Evolutionary conservation across 2,329 filamentous ascomycete species (phyloP), one percentile per base, ranked within the genome.

Genomic region (Trichoderma citrinoviride): DNA sequence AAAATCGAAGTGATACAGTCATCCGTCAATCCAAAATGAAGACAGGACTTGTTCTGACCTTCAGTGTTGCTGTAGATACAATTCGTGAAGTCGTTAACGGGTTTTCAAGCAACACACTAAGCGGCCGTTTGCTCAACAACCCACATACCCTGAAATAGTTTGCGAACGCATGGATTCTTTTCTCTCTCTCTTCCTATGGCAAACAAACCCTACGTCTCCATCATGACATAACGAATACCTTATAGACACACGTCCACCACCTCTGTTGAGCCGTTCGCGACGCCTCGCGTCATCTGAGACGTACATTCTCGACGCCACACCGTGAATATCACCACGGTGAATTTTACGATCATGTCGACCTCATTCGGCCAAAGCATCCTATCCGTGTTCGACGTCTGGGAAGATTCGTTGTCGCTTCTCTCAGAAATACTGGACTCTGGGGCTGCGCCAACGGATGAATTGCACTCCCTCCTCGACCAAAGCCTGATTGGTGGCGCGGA

Each of bases 401-500:
- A 73, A 41, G 72, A 75, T 7, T 68, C 70, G 50, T 68, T 68
- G 37, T 71, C 73, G 21, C 77, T 76, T 61, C 69, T 79, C 19
- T 68, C 71, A 47, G 68, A 73, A 58, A 60, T 77, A 43, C 65
- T 78, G 43, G 70, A 74, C 27, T 71, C 71, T 5, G 43, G 67
- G 17, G 62, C 60, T 21, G 69, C 71, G n/a, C 67, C 75, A n/a
- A 49, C 29, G 5, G 58, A 67, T 17, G 74, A 79, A 56, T 65
- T 66, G n/a, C 63, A 71, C 61, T 25, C 61, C 41, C 69, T 78
- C 37, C 67, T 75, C 27, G 65, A 73, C 47, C 63, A 72, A 47
- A 78, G 75, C 61, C 68, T 79, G 23, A 61, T 72, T 5, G 76
- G 74, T 43, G 72, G 73, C 14, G 71, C 73, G 21, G 70, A 79